Base-by-base conservation (phyloP, 805 yeast genomes). In the Candida ovalis region DNA sequence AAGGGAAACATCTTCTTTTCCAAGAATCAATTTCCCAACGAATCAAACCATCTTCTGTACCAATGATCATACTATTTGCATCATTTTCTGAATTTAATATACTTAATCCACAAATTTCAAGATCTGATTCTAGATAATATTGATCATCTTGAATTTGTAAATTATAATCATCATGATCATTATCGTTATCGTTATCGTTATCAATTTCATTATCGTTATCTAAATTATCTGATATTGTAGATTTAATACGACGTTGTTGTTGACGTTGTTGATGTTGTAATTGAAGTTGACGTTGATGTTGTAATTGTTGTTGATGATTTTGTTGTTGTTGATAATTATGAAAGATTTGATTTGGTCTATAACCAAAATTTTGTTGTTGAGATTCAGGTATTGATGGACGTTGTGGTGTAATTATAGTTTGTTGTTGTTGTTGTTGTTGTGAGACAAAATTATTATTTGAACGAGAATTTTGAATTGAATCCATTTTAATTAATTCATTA, bases 21-120 rank as follows among this genome's bases (percentile, higher is more conserved):
- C 82, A 76, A 15, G 79, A 74, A 56, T 85, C 86, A 42, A 87
- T 75, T 39, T 77, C 79, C 90, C 92, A 87, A 54, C 75, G 72
- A 41, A 82, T 72, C 19, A 88, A 69, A 0, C 95, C 95, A 40
- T 77, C 79, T 50, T 80, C 83, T 45, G 81, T 75, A 1, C 88
- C 91, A 32, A 85, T 77, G 6, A 80, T 69, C 35, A 85, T 62
- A 33, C 75, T 71, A 18, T 80, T 72, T 17, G 54, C 55, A 15
- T 76, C 73, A 17, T 64, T 62, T 52, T 73, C 75, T 41, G 72
- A 73, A 7, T 38, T 25, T 41, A 77, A 64, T 77, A 86, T 77
- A 47, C 80, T 84, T 48, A 85, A 60, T 1, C 91, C 91, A 17
- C 80, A 71, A 9, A 84, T 75, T 50, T 81, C 84, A 22, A 63